These are phyloP conservation scores for Pseudopithomyces maydicus DNA, from an alignment of 2,329 filamentous ascomycete genomes.

Conservation along the genomic window DNA sequence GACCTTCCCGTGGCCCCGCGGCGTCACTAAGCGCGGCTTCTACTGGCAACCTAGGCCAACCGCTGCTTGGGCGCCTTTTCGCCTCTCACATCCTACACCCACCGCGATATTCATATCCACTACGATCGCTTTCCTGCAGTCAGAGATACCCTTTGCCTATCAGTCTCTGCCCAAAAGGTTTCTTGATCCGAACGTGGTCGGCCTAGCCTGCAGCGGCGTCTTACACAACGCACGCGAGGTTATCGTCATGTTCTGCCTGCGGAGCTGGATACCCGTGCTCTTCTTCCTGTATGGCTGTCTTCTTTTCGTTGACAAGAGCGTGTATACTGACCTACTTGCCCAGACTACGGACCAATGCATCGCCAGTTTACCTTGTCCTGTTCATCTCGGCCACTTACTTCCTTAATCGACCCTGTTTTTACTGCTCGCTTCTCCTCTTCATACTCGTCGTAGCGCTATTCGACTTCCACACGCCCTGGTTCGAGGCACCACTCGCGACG, in stretches of 20 bases:
- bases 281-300: slow-evolving; percentile 55
- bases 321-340: slow-evolving; percentile 11
- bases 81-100: neutral
- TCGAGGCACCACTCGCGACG: slow-evolving; percentile 68
- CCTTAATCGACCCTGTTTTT: slow-evolving; percentile 94
- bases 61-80: neutral
- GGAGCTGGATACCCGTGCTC: slow-evolving; percentile 60
- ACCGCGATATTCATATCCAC: neutral
- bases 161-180: neutral
- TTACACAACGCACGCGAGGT: slow-evolving; percentile 10
- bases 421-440: slow-evolving; percentile 94
- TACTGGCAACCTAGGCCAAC: neutral
- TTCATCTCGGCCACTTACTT: slow-evolving; percentile 88
- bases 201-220: neutral
- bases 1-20: neutral
- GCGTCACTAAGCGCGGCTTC: slow-evolving; percentile 1
- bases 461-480: slow-evolving; percentile 92
- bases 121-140: neutral
- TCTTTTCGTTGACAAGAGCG: neutral
- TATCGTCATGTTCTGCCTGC: slow-evolving; percentile 68
- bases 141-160: neutral
- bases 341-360: slow-evolving; percentile 51
- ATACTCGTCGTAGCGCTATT: slow-evolving; percentile 97
- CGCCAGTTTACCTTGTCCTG: slow-evolving; percentile 56
- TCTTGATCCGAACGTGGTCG: neutral